These are phyloP conservation scores for Botrytis sinoallii DNA, from an alignment of 2,329 filamentous ascomycete genomes.

Conservation along the genomic window DNA sequence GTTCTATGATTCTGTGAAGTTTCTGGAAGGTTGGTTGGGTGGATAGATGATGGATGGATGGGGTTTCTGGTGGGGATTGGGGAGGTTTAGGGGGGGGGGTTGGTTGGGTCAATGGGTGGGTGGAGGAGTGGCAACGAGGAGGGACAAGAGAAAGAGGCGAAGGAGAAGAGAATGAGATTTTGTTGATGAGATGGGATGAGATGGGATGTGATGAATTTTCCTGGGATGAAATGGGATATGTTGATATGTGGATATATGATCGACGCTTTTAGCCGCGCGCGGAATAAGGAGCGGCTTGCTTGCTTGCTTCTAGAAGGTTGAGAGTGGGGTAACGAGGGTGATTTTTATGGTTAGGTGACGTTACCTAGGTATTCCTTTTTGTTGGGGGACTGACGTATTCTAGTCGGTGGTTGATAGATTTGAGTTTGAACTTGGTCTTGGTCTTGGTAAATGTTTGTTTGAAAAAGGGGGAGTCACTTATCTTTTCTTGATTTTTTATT, in stretches of 20 bases:
- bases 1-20: too few relatives aligned
- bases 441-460: too few relatives aligned
- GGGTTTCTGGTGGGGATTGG: background rate
- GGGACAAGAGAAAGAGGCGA: too few relatives aligned
- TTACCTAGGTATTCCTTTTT: too few relatives aligned
- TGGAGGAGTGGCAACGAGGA: background rate
- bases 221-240: background rate
- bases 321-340: background rate
- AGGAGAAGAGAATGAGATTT: background rate
- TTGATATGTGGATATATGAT: background rate
- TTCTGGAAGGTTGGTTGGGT: background rate
- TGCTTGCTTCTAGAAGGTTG: background rate
- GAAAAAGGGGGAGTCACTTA: background rate
- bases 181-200: background rate
- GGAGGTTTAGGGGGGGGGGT: too few relatives aligned
- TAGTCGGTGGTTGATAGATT: background rate
- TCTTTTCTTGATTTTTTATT: too few relatives aligned
- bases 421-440: too few relatives aligned
- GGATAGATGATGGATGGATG: too few relatives aligned
- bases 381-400: background rate
- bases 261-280: background rate
- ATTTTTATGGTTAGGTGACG: background rate
- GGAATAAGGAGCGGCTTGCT: background rate
- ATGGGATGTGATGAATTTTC: too few relatives aligned
- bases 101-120: background rate